phyloP scores from a whole-genome alignment of 1,284 basidiomycete species.

The Ceratobasidium sp. region DNA sequence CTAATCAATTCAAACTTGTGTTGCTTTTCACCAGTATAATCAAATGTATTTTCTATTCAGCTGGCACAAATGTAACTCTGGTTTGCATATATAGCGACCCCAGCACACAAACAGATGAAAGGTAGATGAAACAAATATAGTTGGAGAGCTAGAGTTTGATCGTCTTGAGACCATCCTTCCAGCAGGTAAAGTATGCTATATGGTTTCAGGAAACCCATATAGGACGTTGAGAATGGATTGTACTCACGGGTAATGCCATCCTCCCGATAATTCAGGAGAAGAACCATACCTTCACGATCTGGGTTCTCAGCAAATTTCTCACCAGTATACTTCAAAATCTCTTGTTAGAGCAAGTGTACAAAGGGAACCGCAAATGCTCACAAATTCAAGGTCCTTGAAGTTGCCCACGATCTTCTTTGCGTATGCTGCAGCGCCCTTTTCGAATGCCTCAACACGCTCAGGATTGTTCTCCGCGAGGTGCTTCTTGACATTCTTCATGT shows the following conservation, averaged over 20 bases:
- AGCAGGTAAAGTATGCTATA: constrained; percentile 90
- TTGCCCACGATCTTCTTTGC: constrained; percentile 90
- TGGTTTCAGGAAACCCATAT: constrained; percentile 13
- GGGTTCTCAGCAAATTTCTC: constrained; percentile 87
- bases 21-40: too few relatives aligned
- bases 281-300: constrained; percentile 91
- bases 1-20: too few relatives aligned
- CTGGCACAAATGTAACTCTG: not conserved
- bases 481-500: constrained; percentile 83
- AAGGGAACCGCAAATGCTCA: constrained; percentile 52
- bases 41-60: constrained; percentile 5
- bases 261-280: constrained; percentile 83
- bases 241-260: constrained; percentile 78
- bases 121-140: not conserved
- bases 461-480: constrained; percentile 67
- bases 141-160: constrained; percentile 61
- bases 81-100: not conserved
- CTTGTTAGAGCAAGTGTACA: not conserved
- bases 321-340: constrained; percentile 72
- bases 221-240: not conserved
- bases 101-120: constrained; percentile 5
- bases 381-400: constrained; percentile 92
- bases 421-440: constrained; percentile 78
- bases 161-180: constrained; percentile 89
- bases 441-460: constrained; percentile 79